Percentiles rank a stretch among this genome's conserved stretches.
These are phyloP conservation scores for Sclerotinia spermophila DNA, from an alignment of 2,329 filamentous ascomycete genomes.

Conservation along the genomic window DNA sequence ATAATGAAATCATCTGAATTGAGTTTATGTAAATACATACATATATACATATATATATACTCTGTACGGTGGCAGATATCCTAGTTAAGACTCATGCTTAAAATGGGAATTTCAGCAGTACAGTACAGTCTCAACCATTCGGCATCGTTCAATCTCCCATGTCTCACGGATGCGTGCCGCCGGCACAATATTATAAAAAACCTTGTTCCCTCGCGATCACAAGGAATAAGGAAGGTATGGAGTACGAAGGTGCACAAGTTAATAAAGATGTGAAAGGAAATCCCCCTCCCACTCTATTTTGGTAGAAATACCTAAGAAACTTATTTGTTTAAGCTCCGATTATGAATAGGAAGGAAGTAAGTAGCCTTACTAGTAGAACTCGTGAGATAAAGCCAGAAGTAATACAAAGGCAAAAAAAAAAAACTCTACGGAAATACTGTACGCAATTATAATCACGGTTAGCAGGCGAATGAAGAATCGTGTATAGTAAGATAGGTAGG, in stretches of 20 bases:
- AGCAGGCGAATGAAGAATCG: background rate
- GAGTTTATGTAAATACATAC: background rate
- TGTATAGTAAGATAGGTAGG: background rate
- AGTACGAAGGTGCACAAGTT: too few species aligned
- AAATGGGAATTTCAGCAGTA: background rate
- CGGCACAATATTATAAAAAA: background rate
- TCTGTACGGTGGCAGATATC: background rate
- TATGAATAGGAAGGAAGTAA: background rate
- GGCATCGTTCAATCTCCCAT: constrained; percentile 18
- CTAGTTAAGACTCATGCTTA: background rate
- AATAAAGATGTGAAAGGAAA: too few species aligned
- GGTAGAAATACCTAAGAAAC: background rate
- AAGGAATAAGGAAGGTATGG: background rate
- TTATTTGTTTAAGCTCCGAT: background rate
- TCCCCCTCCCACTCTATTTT: too few species aligned
- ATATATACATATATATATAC: too few species aligned
- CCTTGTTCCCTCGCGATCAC: constrained; percentile 16
- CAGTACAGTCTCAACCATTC: constrained; percentile 6
- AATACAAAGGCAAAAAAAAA: background rate
- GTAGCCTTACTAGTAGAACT: background rate
- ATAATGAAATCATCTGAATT: background rate
- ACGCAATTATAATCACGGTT: background rate
- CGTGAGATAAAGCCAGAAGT: background rate
- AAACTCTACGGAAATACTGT: background rate
- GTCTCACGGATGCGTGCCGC: constrained; percentile 19